Evolutionary conservation across 176 grass and related monocot genomes (phyloP).

Genomic region (Pharus latifolius): DNA sequence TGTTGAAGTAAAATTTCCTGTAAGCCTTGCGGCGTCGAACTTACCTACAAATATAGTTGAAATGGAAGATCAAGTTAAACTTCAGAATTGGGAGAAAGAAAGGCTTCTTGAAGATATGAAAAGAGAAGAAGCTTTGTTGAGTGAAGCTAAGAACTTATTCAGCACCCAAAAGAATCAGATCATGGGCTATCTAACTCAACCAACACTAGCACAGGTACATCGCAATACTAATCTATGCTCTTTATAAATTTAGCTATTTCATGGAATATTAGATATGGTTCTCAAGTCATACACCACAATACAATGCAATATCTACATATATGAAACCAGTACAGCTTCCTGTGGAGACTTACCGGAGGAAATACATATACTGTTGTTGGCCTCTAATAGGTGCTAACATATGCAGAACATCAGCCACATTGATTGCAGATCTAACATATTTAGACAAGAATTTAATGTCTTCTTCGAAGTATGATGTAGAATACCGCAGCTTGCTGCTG

Average conservation of each 20-base stretch:
- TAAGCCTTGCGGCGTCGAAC: constrained; percentile 28
- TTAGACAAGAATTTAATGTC: too few species aligned
- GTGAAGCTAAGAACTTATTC: constrained; percentile 40
- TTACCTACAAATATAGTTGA: constrained; percentile 39
- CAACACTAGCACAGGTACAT: constrained; percentile 31
- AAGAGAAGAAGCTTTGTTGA: constrained; percentile 68
- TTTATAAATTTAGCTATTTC: neutral
- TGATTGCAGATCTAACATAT: neutral
- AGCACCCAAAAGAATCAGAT: constrained; percentile 51
- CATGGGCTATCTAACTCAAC: constrained; percentile 25
- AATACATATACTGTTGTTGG: neutral
- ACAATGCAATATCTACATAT: neutral
- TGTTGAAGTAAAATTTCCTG: constrained; percentile 61
- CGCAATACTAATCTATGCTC: neutral
- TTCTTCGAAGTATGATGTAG: too few species aligned
- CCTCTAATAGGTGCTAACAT: neutral
- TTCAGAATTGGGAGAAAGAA: constrained; percentile 66
- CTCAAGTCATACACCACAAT: neutral
- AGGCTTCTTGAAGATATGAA: constrained; percentile 66
- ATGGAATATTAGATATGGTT: neutral
- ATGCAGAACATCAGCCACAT: too few species aligned
- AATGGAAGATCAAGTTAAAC: constrained; percentile 59
- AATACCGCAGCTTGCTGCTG: too few species aligned
- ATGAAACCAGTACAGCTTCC: neutral
- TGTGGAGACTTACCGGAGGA: neutral